phyloP scores from a whole-genome alignment of 345 rosid genomes.

The Zanthoxylum bungeanum region DNA sequence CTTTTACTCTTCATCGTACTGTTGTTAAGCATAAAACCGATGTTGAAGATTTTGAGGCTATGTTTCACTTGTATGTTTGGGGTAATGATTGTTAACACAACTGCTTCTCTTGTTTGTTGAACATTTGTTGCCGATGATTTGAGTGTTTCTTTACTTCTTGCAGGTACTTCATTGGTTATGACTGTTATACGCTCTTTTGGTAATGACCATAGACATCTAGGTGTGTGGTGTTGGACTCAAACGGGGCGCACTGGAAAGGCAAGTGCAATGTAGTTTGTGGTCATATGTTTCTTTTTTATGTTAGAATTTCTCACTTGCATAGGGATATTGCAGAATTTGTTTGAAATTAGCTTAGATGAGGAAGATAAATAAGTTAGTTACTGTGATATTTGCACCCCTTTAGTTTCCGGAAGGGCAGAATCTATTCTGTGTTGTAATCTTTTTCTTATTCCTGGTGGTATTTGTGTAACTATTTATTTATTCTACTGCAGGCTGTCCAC shows the following conservation, averaged over 20 bases:
- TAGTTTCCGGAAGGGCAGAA: neutral
- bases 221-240: slow-evolving; percentile 82
- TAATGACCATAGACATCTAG: slow-evolving; percentile 67
- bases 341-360: neutral
- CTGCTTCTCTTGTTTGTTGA: neutral
- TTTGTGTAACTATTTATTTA: neutral
- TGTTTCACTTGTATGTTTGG: slow-evolving; percentile 97
- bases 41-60: slow-evolving; percentile 92
- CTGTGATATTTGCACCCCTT: neutral
- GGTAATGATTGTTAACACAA: slow-evolving; percentile 42
- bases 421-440: neutral
- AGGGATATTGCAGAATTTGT: neutral
- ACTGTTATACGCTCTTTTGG: slow-evolving; percentile 86
- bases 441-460: neutral
- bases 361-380: neutral
- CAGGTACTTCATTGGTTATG: slow-evolving; percentile 79
- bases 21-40: slow-evolving; percentile 90
- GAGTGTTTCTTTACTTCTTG: slow-evolving; percentile 18
- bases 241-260: slow-evolving; percentile 84
- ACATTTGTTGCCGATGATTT: neutral
- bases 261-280: slow-evolving; percentile 20
- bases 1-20: slow-evolving; percentile 95
- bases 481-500: slow-evolving; percentile 73
- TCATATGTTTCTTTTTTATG: neutral
- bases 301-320: neutral